phyloP scores from a whole-genome alignment of 2,329 filamentous ascomycete species.

The Arthrobotrys musiformis region DNA sequence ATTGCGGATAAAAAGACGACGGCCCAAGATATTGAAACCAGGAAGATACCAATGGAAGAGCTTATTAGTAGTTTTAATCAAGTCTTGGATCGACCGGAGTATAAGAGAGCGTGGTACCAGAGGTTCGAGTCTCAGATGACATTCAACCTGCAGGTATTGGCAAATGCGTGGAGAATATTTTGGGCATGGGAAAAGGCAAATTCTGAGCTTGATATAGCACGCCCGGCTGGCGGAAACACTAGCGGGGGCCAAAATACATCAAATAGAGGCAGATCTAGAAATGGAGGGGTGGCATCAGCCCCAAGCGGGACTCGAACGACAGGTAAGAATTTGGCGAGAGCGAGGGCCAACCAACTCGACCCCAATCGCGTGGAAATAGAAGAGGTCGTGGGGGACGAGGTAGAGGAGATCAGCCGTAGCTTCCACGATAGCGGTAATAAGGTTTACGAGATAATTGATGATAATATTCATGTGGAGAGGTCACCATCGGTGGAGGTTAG shows the following conservation, averaged over 20 bases:
- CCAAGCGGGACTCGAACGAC: neutral
- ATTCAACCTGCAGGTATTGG: slow-evolving; percentile 12
- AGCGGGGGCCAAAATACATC: neutral
- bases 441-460: neutral
- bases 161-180: slow-evolving; percentile 13
- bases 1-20: neutral
- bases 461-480: neutral
- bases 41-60: neutral
- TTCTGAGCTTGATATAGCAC: neutral
- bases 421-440: neutral
- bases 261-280: too few species aligned
- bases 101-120: slow-evolving; percentile 15
- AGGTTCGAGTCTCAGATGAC: slow-evolving; percentile 20
- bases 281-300: too few species aligned
- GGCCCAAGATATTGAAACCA: neutral
- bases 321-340: neutral
- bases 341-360: neutral
- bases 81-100: neutral
- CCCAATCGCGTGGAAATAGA: neutral
- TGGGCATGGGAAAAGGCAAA: slow-evolving; percentile 28
- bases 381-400: neutral
- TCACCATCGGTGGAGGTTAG: neutral
- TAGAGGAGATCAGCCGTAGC: neutral
- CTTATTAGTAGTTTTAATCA: slow-evolving; percentile 15
- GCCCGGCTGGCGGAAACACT: neutral